Evolutionary conservation across 2,329 filamentous ascomycete genomes (phyloP).

Genomic region (Cladobotryum protrusum): DNA sequence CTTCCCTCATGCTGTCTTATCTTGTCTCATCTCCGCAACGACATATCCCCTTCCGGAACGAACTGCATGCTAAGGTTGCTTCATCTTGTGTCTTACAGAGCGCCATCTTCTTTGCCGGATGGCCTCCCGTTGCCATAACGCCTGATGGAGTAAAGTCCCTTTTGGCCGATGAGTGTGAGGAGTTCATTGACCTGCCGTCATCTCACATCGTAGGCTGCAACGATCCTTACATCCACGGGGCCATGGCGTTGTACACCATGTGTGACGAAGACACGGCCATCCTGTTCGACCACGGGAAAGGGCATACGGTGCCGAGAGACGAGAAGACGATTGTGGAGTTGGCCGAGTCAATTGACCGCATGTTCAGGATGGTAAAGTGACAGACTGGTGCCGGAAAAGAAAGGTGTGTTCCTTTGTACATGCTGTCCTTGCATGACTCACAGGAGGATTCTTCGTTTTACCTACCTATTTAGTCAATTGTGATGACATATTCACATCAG

Average conservation of each 20-base stretch:
- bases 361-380: background rate
- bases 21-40: too few species aligned
- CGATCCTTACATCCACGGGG: constrained; percentile 56
- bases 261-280: constrained; percentile 53
- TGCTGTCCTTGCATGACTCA: too few species aligned
- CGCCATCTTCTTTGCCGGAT: constrained; percentile 47
- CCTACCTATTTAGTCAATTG: too few species aligned
- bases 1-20: constrained; percentile 10
- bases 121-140: constrained; percentile 43
- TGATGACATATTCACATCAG: too few species aligned
- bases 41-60: too few species aligned
- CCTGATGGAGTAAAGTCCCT: constrained; percentile 34
- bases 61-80: constrained; percentile 26
- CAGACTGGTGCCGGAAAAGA: background rate
- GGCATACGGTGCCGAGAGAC: constrained; percentile 55
- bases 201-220: constrained; percentile 48
- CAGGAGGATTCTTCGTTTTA: too few species aligned
- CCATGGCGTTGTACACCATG: constrained; percentile 55
- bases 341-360: constrained; percentile 13
- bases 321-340: constrained; percentile 42
- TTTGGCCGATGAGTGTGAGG: constrained; percentile 42
- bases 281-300: constrained; percentile 61
- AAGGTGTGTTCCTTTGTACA: too few species aligned
- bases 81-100: constrained; percentile 23
- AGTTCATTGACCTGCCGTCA: constrained; percentile 45